Percentiles rank a stretch among this genome's conserved stretches.
phyloP scores from a whole-genome alignment of 176 grass and related monocot genomes.

The Eragrostis nindensis region DNA sequence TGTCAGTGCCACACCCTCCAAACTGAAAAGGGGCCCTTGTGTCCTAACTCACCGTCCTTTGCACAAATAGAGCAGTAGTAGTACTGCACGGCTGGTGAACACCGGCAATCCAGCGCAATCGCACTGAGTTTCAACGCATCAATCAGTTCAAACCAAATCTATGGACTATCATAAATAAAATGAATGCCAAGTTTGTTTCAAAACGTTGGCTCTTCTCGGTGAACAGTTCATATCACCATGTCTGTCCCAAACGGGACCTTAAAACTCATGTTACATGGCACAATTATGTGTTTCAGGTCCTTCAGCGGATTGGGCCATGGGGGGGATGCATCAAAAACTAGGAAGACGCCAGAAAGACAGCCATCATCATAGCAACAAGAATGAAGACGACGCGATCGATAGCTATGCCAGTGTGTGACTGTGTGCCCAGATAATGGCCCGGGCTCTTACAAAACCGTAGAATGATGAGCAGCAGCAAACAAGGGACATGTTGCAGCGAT shows the following conservation, averaged over 20 bases:
- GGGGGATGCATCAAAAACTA: not conserved
- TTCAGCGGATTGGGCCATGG: not conserved
- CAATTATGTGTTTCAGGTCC: not conserved
- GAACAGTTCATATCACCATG: not conserved
- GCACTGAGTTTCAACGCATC: not conserved
- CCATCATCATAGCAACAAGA: too few relatives aligned
- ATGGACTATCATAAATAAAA: too few relatives aligned
- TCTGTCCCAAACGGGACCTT: not conserved
- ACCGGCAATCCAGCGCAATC: too few relatives aligned
- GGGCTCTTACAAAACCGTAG: not conserved
- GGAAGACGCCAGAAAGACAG: too few relatives aligned
- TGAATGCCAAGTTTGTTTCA: not conserved
- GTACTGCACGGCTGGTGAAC: too few relatives aligned
- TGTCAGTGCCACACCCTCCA: slow-evolving; percentile 14
- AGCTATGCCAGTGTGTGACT: not conserved
- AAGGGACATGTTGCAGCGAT: not conserved
- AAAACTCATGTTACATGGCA: not conserved
- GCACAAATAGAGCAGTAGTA: too few relatives aligned
- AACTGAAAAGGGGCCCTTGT: too few relatives aligned
- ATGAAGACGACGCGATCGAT: not conserved
- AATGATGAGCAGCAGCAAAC: not conserved
- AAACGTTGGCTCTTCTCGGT: not conserved
- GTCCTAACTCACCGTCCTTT: too few relatives aligned
- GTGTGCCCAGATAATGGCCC: too few relatives aligned
- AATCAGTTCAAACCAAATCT: not conserved